Base-by-base conservation (phyloP, 495 filamentous ascomycete genomes). In the Opeltia flavorubescens region DNA sequence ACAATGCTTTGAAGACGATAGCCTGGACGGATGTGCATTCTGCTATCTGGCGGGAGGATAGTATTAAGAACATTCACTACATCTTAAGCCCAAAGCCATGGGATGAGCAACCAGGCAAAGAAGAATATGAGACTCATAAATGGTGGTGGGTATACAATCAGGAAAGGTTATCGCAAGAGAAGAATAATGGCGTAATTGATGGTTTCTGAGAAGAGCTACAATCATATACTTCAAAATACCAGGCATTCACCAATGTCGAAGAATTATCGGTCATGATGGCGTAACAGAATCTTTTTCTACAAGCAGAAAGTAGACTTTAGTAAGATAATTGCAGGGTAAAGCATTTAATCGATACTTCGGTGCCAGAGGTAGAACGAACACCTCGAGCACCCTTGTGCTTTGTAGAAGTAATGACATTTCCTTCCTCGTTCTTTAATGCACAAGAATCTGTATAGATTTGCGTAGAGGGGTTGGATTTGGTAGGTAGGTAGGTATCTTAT, bases 1-100 rank as follows among this genome's bases (percentile, higher is more conserved):
- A 89, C 61, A 93, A 93, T 62, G 86, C 82, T 36, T 63, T 91
- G 35, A 89, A 88, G 66, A 86, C 86, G 15, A 51, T 88, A 59
- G 69, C 84, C 30, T 74, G 74, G 75, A 56, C 70, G 31, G 73
- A 69, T 5, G 81, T 86, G 44, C 86, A 93, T 51, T 62, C 66
- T 36, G 56, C 68, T 30, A 84, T 89, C 46, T 91, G 86, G 85
- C 62, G 71, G 25, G 86, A 91, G 58, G 76, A 78, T 12, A 53
- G 70, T 48, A 81, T 91, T 15, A 86, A 83, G 70, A 85, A 84
- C 58, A 58, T 89, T 15, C 86, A 91, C 59, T 89, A 83, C 55
- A 80, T 93, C 20, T 56, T 91, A n/a, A 69, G 65, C 25, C 82
- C 80, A 23, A 91, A 93, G 61, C 86, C 86, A 21, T 89, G 86